Evolutionary conservation across 140 eudicot genomes (phyloP).

Genomic region (Senecio squalidus): DNA sequence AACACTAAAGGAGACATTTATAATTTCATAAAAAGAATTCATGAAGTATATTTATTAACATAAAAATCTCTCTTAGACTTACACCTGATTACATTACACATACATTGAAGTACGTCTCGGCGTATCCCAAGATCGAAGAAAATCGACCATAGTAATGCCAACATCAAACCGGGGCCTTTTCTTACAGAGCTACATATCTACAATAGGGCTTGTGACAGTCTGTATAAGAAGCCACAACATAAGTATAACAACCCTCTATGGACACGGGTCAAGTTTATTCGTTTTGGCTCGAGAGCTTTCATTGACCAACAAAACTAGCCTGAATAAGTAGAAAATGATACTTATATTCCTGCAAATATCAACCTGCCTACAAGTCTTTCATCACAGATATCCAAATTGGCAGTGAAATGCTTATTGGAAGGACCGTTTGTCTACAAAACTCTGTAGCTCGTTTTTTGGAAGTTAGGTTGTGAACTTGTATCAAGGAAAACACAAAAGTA

Average conservation of each 20-base stretch:
- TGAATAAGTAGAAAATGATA: constrained; percentile 2
- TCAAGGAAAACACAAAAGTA: constrained; percentile 11
- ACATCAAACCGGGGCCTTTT: constrained; percentile 21
- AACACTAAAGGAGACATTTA: constrained; percentile 4
- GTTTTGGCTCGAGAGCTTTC: constrained; percentile 16
- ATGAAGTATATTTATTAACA: constrained; percentile 18
- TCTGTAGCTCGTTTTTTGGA: constrained; percentile 24
- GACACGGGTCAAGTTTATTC: constrained; percentile 15
- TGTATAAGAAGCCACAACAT: constrained; percentile 18
- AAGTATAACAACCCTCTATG: constrained; percentile 12
- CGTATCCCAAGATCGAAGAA: constrained; percentile 19
- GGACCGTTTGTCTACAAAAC: constrained; percentile 31
- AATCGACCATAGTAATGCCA: constrained; percentile 24
- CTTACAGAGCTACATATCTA: constrained; percentile 31
- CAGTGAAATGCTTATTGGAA: constrained; percentile 14
- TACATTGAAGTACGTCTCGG: no score
- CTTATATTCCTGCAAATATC: constrained; percentile 9
- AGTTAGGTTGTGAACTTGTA: constrained; percentile 25
- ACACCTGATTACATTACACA: constrained; percentile 16
- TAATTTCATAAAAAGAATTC: background rate
- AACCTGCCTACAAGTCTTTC: constrained; percentile 19
- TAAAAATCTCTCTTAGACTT: constrained; percentile 5
- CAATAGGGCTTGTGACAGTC: constrained; percentile 12
- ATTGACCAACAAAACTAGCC: constrained; percentile 12
- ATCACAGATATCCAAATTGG: constrained; percentile 9